These are phyloP conservation scores for Melaleuca quinquenervia DNA, from an alignment of 345 rosid genomes.

Conservation along the genomic window DNA sequence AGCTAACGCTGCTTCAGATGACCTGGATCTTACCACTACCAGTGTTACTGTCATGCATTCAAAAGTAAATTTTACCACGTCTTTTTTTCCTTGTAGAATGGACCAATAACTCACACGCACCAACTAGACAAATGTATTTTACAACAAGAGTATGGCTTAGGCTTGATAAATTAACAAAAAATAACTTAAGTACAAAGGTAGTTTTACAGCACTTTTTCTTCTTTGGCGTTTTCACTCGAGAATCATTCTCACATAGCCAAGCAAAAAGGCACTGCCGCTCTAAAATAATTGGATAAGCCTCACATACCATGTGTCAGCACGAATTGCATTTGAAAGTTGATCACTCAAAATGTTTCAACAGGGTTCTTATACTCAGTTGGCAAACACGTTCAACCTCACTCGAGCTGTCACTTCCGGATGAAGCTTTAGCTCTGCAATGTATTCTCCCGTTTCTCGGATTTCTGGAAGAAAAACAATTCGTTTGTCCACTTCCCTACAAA, in stretches of 20 bases:
- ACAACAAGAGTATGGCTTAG: neutral
- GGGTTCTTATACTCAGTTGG: conserved; percentile 28
- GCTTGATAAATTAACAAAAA: neutral
- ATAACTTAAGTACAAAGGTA: neutral
- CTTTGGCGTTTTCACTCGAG: neutral
- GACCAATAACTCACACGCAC: neutral
- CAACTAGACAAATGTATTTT: neutral
- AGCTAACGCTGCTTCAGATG: neutral
- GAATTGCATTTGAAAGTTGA: neutral
- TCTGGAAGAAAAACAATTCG: conserved; percentile 69
- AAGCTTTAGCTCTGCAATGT: conserved; percentile 83
- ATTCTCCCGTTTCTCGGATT: conserved; percentile 87
- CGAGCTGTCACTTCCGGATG: conserved; percentile 90
- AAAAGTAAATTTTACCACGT: neutral
- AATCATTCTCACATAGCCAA: neutral
- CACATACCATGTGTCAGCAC: neutral
- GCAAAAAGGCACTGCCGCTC: neutral
- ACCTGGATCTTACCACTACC: neutral
- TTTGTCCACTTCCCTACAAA: conserved; percentile 80
- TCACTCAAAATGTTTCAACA: neutral
- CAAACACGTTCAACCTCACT: conserved; percentile 63
- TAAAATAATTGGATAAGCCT: neutral
- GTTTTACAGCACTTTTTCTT: neutral
- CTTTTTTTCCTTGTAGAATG: neutral
- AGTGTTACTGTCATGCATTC: neutral